A percentile compares a stretch with the other conserved stretches of the same genome.
Conservation (phyloP, 192 early-diverging fungal species). For the Backusella circina region DNA sequence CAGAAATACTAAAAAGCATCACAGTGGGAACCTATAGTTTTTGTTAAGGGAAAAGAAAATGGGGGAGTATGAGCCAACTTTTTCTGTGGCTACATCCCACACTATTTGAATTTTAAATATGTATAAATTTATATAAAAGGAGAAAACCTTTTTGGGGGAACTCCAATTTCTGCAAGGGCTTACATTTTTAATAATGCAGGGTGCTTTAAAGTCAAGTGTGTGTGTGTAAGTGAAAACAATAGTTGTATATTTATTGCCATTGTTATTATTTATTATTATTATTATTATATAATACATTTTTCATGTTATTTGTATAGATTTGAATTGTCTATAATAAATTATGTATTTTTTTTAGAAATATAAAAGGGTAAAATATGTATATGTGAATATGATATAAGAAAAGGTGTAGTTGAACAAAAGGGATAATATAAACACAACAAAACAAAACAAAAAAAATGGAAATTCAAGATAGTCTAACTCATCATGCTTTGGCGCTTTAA, state of each 20-base stretch:
- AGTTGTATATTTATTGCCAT: neutral
- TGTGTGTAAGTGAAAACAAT: neutral
- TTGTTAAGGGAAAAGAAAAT: neutral
- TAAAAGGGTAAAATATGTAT: neutral
- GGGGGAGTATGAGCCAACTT: neutral
- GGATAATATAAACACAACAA: neutral
- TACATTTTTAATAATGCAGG: neutral
- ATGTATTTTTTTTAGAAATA: neutral
- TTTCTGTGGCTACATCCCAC: neutral
- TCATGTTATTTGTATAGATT: neutral
- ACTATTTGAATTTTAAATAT: neutral
- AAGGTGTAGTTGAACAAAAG: neutral
- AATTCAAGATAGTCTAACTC: neutral
- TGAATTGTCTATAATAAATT: neutral
- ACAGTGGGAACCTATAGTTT: neutral
- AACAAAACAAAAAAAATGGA: neutral
- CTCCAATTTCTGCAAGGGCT: neutral
- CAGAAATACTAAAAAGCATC: neutral
- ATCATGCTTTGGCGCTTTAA: neutral
- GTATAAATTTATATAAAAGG: slow-evolving; percentile 2
- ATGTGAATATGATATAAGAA: neutral
- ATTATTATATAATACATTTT: neutral
- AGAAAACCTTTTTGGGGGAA: neutral
- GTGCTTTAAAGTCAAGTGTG: neutral
- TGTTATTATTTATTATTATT: neutral